These are phyloP conservation scores for Exophiala spinifera DNA, from an alignment of 2,329 filamentous ascomycete species.

Conservation along the genomic window DNA sequence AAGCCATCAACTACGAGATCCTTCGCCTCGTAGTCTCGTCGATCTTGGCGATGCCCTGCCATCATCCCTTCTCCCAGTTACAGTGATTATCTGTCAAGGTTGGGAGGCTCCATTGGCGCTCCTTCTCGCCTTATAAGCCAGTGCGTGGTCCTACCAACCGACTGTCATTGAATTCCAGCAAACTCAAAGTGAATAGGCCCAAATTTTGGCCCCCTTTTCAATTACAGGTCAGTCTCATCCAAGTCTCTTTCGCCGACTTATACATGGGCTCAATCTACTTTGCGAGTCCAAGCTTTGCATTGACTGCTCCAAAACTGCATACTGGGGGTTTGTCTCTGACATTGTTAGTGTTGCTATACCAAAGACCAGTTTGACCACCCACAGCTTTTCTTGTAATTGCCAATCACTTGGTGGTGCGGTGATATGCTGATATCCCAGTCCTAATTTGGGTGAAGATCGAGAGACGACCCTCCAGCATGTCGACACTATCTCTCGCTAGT, in stretches of 20 bases:
- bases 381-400: neutral
- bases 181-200: neutral
- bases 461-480: constrained; percentile 1
- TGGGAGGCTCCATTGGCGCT: neutral
- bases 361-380: neutral
- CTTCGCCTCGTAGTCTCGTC: neutral
- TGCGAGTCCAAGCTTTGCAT: constrained; percentile 6
- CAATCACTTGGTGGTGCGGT: neutral
- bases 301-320: neutral
- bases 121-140: neutral
- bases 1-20: constrained; percentile 3
- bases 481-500: constrained; percentile 5
- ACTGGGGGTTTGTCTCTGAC: neutral
- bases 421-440: neutral
- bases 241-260: neutral
- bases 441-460: neutral
- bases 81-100: neutral
- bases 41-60: neutral
- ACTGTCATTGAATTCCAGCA: neutral
- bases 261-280: neutral
- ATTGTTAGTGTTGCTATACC: neutral
- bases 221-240: neutral
- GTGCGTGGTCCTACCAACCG: neutral
- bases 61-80: neutral
- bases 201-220: neutral